Percentiles rank a stretch among this genome's conserved stretches.
Evolutionary conservation across 2,329 filamentous ascomycete species (phyloP).

Genomic region (Rhexocercosporidium sp.): DNA sequence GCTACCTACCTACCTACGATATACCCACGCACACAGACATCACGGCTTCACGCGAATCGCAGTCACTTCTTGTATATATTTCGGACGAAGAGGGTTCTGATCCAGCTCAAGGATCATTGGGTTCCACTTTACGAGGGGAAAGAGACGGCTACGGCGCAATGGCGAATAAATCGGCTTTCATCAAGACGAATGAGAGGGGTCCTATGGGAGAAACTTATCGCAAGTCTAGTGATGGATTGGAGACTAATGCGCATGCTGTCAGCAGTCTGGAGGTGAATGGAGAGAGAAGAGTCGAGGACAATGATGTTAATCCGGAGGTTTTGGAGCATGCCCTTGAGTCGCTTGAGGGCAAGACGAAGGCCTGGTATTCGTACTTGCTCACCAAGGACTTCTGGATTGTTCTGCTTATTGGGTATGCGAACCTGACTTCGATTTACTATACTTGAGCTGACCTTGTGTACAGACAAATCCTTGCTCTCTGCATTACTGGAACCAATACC

Average conservation of each 20-base stretch:
- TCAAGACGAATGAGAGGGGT: slow-evolving; percentile 28
- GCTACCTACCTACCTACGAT: slow-evolving; percentile 1
- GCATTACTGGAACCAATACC: slow-evolving; percentile 92
- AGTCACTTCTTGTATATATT: slow-evolving; percentile 40
- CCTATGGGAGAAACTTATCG: slow-evolving; percentile 27
- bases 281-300: slow-evolving; percentile 9
- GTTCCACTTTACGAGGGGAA: slow-evolving; percentile 10
- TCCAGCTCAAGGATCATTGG: not conserved
- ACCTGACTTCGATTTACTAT: slow-evolving; percentile 13
- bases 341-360: slow-evolving; percentile 58
- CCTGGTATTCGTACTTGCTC: slow-evolving; percentile 76
- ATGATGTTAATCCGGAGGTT: slow-evolving; percentile 33
- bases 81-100: slow-evolving; percentile 30
- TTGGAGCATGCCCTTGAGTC: slow-evolving; percentile 53
- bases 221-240: slow-evolving; percentile 35
- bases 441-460: slow-evolving; percentile 3
- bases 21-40: slow-evolving; percentile 15
- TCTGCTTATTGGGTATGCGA: slow-evolving; percentile 69
- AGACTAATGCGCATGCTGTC: slow-evolving; percentile 21
- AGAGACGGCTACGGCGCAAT: slow-evolving; percentile 14
- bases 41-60: slow-evolving; percentile 30
- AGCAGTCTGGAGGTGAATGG: slow-evolving; percentile 27
- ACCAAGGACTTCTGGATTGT: slow-evolving; percentile 90
- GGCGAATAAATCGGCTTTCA: slow-evolving; percentile 27
- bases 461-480: slow-evolving; percentile 81